Evolutionary conservation across 805 yeast genomes (phyloP).

Genomic region (Lachancea dasiensis): DNA sequence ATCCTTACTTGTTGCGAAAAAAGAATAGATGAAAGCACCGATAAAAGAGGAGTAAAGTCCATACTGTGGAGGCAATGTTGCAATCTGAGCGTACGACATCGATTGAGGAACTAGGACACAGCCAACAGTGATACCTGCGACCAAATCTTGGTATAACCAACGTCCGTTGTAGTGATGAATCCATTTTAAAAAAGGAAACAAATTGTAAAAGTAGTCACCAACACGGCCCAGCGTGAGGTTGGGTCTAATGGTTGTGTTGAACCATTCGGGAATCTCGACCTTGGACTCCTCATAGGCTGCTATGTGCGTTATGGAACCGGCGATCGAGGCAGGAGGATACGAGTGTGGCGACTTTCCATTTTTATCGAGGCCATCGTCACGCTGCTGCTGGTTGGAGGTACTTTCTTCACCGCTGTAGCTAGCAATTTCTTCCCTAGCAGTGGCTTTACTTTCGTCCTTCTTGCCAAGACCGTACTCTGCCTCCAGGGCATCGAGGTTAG

Average conservation of each 20-base stretch:
- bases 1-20: conserved; percentile 93
- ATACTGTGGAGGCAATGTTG: conserved; percentile 72
- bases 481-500: conserved; percentile 24
- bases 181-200: conserved; percentile 84
- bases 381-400: background rate
- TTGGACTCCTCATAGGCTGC: conserved; percentile 19
- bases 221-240: conserved; percentile 31
- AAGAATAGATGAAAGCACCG: conserved; percentile 81
- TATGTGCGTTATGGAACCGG: conserved; percentile 9
- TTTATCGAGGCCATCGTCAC: background rate
- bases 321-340: background rate
- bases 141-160: conserved; percentile 78
- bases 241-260: conserved; percentile 12
- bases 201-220: conserved; percentile 47
- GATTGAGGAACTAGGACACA: conserved; percentile 90
- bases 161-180: conserved; percentile 70
- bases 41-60: conserved; percentile 90
- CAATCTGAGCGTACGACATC: conserved; percentile 90
- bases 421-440: background rate
- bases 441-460: conserved; percentile 9
- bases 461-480: conserved; percentile 27
- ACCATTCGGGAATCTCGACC: conserved; percentile 20
- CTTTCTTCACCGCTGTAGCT: background rate
- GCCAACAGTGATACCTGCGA: conserved; percentile 93
- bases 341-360: background rate